These are phyloP conservation scores for Hamigera avellanea DNA, from an alignment of 495 filamentous ascomycete genomes.

Conservation along the genomic window DNA sequence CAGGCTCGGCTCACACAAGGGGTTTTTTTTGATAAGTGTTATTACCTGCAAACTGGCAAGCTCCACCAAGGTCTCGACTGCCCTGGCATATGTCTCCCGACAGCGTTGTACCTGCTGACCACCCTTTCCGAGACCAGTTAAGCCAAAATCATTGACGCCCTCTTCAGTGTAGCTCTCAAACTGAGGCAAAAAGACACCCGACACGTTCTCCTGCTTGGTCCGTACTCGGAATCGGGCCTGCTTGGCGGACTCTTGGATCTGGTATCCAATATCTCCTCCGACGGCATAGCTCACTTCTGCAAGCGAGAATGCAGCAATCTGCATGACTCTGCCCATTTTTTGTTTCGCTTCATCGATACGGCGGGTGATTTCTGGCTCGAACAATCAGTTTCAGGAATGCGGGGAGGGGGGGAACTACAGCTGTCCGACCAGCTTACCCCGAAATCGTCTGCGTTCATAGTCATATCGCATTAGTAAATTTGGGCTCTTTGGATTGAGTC, in stretches of 20 bases:
- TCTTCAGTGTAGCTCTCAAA: slow-evolving; percentile 80
- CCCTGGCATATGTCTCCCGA: slow-evolving; percentile 92
- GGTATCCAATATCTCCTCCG: slow-evolving; percentile 90
- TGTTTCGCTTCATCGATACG: slow-evolving; percentile 98
- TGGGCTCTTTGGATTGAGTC: no score
- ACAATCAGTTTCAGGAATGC: slow-evolving; percentile 16
- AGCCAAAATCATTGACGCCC: slow-evolving; percentile 87
- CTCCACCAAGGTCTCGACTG: slow-evolving; percentile 94
- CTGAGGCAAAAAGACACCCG: slow-evolving; percentile 81
- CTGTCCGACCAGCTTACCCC: slow-evolving; percentile 44
- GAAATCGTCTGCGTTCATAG: slow-evolving; percentile 56
- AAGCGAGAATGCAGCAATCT: slow-evolving; percentile 94
- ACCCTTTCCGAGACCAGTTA: slow-evolving; percentile 93
- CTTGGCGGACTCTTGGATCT: slow-evolving; percentile 93
- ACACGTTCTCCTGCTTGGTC: slow-evolving; percentile 97
- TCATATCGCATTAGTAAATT: neutral
- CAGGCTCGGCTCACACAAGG: no score
- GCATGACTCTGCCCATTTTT: slow-evolving; percentile 99
- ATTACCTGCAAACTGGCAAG: slow-evolving; percentile 79
- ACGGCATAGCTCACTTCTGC: slow-evolving; percentile 97
- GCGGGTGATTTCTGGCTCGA: slow-evolving; percentile 70
- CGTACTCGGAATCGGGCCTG: slow-evolving; percentile 83
- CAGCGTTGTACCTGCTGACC: slow-evolving; percentile 94
- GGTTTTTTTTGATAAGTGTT: no score
- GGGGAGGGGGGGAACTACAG: slow-evolving; percentile 9